Evolutionary conservation across 2,329 filamentous ascomycete species (phyloP).

Genomic region (Cytospora chrysosperma): DNA sequence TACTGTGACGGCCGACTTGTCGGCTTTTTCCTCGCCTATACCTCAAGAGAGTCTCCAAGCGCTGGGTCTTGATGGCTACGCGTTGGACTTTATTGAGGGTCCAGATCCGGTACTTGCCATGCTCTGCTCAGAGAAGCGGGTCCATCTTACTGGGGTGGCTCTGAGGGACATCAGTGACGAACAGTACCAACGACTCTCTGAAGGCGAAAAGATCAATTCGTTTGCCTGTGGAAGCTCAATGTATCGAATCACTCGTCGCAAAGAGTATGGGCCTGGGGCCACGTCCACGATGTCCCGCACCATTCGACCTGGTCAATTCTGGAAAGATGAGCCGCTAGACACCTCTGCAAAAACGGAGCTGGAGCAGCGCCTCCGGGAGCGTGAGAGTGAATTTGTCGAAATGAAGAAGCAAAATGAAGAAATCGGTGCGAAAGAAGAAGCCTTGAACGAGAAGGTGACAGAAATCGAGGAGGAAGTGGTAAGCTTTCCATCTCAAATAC

Average conservation of each 20-base stretch:
- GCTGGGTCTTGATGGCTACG: slow-evolving; percentile 75
- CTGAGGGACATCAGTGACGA: slow-evolving; percentile 62
- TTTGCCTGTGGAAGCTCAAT: slow-evolving; percentile 69
- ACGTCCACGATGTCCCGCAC: slow-evolving; percentile 66
- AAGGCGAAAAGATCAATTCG: slow-evolving; percentile 55
- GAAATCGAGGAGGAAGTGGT: slow-evolving; percentile 43
- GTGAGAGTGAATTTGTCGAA: slow-evolving; percentile 36
- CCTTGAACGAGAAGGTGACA: slow-evolving; percentile 38
- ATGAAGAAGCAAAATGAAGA: slow-evolving; percentile 37
- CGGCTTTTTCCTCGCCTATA: slow-evolving; percentile 55
- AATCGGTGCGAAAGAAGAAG: slow-evolving; percentile 38
- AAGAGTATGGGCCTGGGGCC: slow-evolving; percentile 76
- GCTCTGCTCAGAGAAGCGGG: slow-evolving; percentile 71
- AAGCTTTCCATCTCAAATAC: slow-evolving; percentile 25
- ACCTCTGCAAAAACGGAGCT: slow-evolving; percentile 61
- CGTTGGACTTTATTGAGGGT: slow-evolving; percentile 75
- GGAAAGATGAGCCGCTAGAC: slow-evolving; percentile 78
- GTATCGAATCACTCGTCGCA: slow-evolving; percentile 67
- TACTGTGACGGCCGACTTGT: slow-evolving; percentile 55
- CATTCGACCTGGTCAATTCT: slow-evolving; percentile 62
- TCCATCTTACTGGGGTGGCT: slow-evolving; percentile 69
- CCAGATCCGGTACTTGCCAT: slow-evolving; percentile 83
- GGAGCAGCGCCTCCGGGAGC: slow-evolving; percentile 49
- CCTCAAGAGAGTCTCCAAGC: slow-evolving; percentile 51
- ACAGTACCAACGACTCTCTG: slow-evolving; percentile 65